Evolutionary conservation across 2,329 filamentous ascomycete species (phyloP).

Genomic region (Trichoderma brevicompactum): DNA sequence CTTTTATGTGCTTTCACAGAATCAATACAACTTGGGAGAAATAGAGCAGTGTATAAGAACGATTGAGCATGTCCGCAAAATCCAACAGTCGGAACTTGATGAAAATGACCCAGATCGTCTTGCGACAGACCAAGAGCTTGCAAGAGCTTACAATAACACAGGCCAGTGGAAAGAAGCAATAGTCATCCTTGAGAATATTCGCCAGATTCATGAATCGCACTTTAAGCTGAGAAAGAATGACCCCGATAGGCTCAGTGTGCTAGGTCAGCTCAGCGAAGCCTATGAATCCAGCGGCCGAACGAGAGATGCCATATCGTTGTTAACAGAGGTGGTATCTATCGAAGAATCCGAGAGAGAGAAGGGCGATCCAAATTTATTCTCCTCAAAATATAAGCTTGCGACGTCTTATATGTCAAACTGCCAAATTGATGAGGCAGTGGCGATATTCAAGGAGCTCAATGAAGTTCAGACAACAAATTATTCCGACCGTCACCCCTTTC

Average conservation of each 20-base stretch:
- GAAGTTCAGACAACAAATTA: not conserved
- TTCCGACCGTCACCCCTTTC: slow-evolving; percentile 11
- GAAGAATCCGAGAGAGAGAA: slow-evolving; percentile 1
- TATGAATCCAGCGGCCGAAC: slow-evolving; percentile 24
- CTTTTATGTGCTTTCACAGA: not conserved
- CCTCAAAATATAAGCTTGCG: slow-evolving; percentile 26
- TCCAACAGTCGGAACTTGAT: slow-evolving; percentile 6
- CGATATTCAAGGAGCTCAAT: slow-evolving; percentile 25
- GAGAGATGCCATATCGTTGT: slow-evolving; percentile 22
- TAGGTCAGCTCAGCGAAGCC: slow-evolving; percentile 8
- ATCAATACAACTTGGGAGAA: slow-evolving; percentile 1
- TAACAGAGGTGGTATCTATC: slow-evolving; percentile 26
- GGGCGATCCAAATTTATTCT: slow-evolving; percentile 19
- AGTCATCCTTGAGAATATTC: slow-evolving; percentile 12
- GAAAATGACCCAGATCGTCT: not conserved
- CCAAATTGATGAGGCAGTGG: slow-evolving; percentile 25
- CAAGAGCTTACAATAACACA: slow-evolving; percentile 10
- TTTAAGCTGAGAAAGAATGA: slow-evolving; percentile 9
- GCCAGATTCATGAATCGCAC: not conserved
- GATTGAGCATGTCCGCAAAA: not conserved
- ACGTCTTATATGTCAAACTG: slow-evolving; percentile 18
- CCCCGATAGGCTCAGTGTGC: not conserved
- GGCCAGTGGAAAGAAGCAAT: slow-evolving; percentile 23
- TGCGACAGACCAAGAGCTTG: slow-evolving; percentile 8
- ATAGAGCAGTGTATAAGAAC: slow-evolving; percentile 2